Percentiles rank a stretch among this genome's conserved stretches.
phyloP scores from a whole-genome alignment of 2,329 filamentous ascomycete species.

The Fusarium circinatum region DNA sequence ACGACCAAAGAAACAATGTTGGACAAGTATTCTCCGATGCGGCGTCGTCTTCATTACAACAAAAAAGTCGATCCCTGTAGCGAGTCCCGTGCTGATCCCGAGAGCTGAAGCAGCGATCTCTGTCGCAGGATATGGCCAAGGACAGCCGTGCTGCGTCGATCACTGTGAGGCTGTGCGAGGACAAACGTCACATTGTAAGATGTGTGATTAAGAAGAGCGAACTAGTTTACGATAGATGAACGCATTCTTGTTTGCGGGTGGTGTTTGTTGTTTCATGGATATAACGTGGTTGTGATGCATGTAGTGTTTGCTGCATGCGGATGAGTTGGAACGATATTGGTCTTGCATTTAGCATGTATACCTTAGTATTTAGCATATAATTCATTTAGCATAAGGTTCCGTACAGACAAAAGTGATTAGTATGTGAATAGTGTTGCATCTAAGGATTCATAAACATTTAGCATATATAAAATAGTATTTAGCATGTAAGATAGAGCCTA shows the following conservation, averaged over 20 bases:
- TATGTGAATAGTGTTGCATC: not conserved
- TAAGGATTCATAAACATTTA: not conserved
- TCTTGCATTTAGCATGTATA: not conserved
- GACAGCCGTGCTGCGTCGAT: constrained; percentile 10
- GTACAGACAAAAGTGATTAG: not conserved
- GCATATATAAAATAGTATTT: not conserved
- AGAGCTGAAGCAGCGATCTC: constrained; percentile 28
- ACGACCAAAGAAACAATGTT: not conserved
- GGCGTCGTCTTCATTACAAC: not conserved
- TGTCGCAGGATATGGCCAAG: constrained; percentile 4
- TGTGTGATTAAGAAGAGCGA: not conserved
- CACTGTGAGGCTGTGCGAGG: constrained; percentile 5
- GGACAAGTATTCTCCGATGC: not conserved
- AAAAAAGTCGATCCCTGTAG: not conserved
- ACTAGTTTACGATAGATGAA: not conserved
- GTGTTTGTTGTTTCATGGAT: constrained; percentile 12
- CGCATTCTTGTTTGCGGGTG: not conserved
- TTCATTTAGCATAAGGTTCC: not conserved
- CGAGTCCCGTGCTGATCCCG: not conserved
- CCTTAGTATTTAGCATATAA: not conserved
- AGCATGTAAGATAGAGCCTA: not conserved
- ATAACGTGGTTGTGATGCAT: not conserved
- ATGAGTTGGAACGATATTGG: not conserved
- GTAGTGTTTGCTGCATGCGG: not conserved
- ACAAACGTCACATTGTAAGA: not conserved